Conservation (phyloP, 2,329 filamentous ascomycete species). For the Talaromyces atroroseus region DNA sequence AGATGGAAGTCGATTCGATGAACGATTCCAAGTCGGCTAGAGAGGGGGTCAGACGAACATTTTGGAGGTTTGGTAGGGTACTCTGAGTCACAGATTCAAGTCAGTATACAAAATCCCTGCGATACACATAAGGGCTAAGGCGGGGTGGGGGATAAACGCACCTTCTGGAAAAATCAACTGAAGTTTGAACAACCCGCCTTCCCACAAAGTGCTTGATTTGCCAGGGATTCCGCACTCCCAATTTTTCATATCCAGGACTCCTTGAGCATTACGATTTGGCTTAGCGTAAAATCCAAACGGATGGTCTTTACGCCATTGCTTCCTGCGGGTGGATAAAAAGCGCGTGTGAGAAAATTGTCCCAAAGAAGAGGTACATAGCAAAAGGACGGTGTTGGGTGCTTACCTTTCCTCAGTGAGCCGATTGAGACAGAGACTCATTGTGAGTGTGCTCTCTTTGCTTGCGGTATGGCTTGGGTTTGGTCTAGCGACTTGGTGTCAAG, state of each 20-base stretch:
- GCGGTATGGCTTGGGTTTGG: not conserved
- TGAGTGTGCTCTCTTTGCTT: not conserved
- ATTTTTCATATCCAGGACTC: constrained; percentile 82
- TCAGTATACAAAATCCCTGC: constrained; percentile 10
- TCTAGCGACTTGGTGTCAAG: not conserved
- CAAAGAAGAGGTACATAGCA: not conserved
- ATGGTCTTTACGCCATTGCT: constrained; percentile 95
- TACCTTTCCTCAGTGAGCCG: constrained; percentile 13
- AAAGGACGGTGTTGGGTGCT: not conserved
- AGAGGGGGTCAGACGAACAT: constrained; percentile 57
- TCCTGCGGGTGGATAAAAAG: constrained; percentile 50
- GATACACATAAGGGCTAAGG: not conserved
- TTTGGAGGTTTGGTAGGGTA: constrained; percentile 99
- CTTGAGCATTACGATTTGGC: constrained; percentile 71
- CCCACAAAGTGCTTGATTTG: constrained; percentile 96
- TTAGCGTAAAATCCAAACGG: constrained; percentile 97
- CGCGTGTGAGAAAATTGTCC: not conserved
- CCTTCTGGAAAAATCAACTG: constrained; percentile 90
- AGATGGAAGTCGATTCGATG: not conserved
- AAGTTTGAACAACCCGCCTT: constrained; percentile 94
- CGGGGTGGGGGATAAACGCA: constrained; percentile 41
- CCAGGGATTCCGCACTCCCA: constrained; percentile 98
- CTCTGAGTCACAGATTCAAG: constrained; percentile 51
- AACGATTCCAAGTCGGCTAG: not conserved
- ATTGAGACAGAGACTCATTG: constrained; percentile 13